phyloP scores from a whole-genome alignment of 2,329 filamentous ascomycete species.

The Aspergillus felis region DNA sequence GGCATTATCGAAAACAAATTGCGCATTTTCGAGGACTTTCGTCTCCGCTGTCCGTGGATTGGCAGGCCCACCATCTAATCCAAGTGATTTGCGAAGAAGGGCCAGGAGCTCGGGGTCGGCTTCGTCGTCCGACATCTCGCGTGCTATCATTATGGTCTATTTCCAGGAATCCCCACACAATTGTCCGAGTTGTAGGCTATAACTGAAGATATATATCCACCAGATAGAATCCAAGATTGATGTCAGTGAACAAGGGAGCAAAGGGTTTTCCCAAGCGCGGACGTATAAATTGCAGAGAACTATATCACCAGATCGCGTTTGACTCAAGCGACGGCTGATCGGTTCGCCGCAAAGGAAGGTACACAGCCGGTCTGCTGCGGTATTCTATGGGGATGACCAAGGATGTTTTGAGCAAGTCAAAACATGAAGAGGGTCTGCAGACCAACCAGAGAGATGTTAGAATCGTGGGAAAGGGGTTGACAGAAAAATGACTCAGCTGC shows the following conservation, averaged over 20 bases:
- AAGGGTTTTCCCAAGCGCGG: neutral
- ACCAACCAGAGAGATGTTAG: neutral
- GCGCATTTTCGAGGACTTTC: slow-evolving; percentile 74
- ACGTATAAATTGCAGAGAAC: neutral
- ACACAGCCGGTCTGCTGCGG: neutral
- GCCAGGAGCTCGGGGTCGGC: slow-evolving; percentile 82
- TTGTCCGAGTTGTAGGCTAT: slow-evolving; percentile 18
- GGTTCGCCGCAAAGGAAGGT: neutral
- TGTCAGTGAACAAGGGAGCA: neutral
- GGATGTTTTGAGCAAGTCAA: neutral
- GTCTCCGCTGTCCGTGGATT: slow-evolving; percentile 64
- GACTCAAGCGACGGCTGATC: neutral
- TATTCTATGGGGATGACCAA: too few species aligned
- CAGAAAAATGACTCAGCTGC: neutral
- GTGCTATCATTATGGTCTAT: slow-evolving; percentile 8
- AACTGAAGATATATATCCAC: neutral
- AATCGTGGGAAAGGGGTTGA: neutral
- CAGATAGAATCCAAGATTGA: neutral
- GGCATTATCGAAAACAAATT: slow-evolving; percentile 85
- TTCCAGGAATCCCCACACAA: neutral
- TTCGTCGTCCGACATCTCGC: slow-evolving; percentile 82
- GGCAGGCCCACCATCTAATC: slow-evolving; percentile 54
- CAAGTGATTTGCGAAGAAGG: slow-evolving; percentile 76
- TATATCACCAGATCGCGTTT: neutral
- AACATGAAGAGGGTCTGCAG: neutral